Base-by-base conservation (phyloP, 2,329 filamentous ascomycete genomes). In the Dactylonectria macrodidyma region DNA sequence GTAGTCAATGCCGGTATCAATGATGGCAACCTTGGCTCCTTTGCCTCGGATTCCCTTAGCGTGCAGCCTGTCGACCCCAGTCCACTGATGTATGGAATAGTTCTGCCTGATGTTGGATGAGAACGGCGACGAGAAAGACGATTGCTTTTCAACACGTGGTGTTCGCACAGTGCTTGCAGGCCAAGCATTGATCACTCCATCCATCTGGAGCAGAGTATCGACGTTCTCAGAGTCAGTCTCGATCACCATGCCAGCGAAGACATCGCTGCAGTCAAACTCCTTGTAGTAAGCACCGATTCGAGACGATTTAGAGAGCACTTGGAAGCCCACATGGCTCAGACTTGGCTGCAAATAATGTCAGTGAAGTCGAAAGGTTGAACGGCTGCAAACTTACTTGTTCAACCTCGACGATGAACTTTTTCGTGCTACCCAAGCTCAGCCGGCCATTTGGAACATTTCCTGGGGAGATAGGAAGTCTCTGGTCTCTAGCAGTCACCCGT, bases 1-100 rank as follows among this genome's bases (percentile, higher is more conserved):
- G 52, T 84, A 84, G 57, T 83, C 80, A 33, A 83, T 73, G 0
- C 82, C 82, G 1, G 81, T 81, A 59, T 84, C 82, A 46, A 84
- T 78, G 33, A 84, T 73, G 9, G 81, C 82, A 38, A 84, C 73
- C 38, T 76, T 82, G 14, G 76, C 79, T 1, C 81, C 81, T 50
- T 79, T 79, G 3, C 82, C 82, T 9, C 77, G 72, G 16, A 82
- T 78, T 2, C 82, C 82, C n/a, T 72, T 70, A 19, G 74, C 73
- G 47, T 84, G 82, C 2, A 83, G 76, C 59, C 74, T 78, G 24
- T 82, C 78, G 1, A 84, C 82, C 3, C 81, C 81, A 4, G 82
- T 84, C 75, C 79, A 79, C 16, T 77, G 75, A 50, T 83, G 81
- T n/a, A 79, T 71, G 2, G 78, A 78, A 56, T 81, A 81, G 51